A percentile compares a stretch with the other conserved stretches of the same genome.
phyloP scores from a whole-genome alignment of 176 grass and related monocot genomes.

The Carex kokanica region DNA sequence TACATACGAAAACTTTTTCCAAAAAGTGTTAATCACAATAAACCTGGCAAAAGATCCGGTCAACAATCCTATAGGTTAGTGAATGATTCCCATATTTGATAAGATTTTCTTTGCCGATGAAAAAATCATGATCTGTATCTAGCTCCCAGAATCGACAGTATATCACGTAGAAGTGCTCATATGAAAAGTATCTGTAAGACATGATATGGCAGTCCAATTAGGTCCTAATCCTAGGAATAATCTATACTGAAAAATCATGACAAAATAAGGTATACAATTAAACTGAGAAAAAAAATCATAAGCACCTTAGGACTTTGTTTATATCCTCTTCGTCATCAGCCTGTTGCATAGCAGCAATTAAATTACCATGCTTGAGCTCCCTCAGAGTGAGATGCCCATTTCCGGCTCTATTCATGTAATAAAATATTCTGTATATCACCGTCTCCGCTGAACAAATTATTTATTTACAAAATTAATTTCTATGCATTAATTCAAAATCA shows the following conservation, averaged over 20 bases:
- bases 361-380: conserved; percentile 90
- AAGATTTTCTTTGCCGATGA: conserved; percentile 96
- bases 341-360: conserved; percentile 69
- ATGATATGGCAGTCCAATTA: conserved; percentile 3
- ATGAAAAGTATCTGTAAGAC: conserved; percentile 78
- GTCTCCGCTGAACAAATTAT: conserved; percentile 81
- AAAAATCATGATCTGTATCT: conserved; percentile 92
- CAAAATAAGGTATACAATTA: neutral
- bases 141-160: conserved; percentile 98
- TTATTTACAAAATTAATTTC: conserved; percentile 30
- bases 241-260: neutral
- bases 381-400: conserved; percentile 73
- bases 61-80: conserved; percentile 96
- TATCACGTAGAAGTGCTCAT: conserved; percentile 98
- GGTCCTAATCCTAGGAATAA: neutral
- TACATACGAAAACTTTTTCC: neutral
- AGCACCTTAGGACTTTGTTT: conserved; percentile 89
- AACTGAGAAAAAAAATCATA: neutral
- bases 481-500: conserved; percentile 13
- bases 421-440: conserved; percentile 94
- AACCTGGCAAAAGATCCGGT: conserved; percentile 95
- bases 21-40: neutral
- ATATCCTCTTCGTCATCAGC: conserved; percentile 98
- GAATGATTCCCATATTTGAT: conserved; percentile 97
- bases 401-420: conserved; percentile 87